Conservation (phyloP, 768 basidiomycete genomes). For the Lactarius quietus region DNA sequence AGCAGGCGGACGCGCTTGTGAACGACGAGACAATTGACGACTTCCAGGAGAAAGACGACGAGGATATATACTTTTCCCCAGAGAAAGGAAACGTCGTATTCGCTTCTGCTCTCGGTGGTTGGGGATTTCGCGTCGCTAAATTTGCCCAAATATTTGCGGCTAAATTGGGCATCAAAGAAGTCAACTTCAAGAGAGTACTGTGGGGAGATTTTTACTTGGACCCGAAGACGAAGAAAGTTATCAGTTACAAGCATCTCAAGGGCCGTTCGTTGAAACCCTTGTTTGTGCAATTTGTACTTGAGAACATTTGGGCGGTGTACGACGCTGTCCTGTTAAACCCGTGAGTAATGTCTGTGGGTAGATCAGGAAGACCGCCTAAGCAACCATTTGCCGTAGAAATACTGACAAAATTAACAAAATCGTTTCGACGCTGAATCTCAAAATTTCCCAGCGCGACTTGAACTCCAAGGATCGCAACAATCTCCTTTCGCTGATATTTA, state of each 20-base stretch:
- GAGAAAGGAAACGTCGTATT: slow-evolving; percentile 96
- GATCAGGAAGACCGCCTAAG: background rate
- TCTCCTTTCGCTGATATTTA: slow-evolving; percentile 81
- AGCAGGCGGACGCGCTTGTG: slow-evolving; percentile 51
- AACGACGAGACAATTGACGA: slow-evolving; percentile 60
- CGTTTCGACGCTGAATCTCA: slow-evolving; percentile 73
- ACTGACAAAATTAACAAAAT: slow-evolving; percentile 88
- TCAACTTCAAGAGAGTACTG: slow-evolving; percentile 76
- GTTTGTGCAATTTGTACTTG: slow-evolving; percentile 95
- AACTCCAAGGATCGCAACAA: slow-evolving; percentile 87
- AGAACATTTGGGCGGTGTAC: slow-evolving; percentile 97
- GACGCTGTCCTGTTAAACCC: slow-evolving; percentile 85
- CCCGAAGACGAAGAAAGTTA: slow-evolving; percentile 90
- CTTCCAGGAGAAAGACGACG: slow-evolving; percentile 95
- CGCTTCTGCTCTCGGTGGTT: slow-evolving; percentile 92
- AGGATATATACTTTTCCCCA: slow-evolving; percentile 96
- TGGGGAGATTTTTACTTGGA: slow-evolving; percentile 99
- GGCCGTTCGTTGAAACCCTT: slow-evolving; percentile 88
- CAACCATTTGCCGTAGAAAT: slow-evolving; percentile 51
- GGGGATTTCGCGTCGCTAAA: slow-evolving; percentile 93
- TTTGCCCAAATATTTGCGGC: slow-evolving; percentile 90
- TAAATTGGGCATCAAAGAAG: slow-evolving; percentile 89
- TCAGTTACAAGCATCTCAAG: slow-evolving; percentile 85
- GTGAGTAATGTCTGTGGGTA: slow-evolving; percentile 50
- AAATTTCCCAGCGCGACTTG: slow-evolving; percentile 83